Evolutionary conservation across 2,329 filamentous ascomycete genomes (phyloP), one percentile per base, ranked within the genome.

Genomic region (Calonectria multiphialidica): DNA sequence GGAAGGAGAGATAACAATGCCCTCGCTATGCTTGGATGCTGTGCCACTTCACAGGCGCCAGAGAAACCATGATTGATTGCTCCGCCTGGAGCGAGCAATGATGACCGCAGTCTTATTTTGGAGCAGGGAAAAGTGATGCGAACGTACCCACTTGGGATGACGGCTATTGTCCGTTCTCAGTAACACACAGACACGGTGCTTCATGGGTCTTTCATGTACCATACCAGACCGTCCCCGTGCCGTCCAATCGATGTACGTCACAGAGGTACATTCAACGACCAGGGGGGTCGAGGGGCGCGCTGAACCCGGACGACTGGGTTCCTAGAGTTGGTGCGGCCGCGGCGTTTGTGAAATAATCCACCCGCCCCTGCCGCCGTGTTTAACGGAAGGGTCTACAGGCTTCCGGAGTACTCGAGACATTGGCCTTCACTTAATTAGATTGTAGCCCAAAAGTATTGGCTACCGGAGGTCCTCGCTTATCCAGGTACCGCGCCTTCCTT

Each of bases 311-410:
- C 72, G 71, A 65, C 70, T 53, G 67, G 23, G 25, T 21, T 44
- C 13, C 42, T 28, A 30, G 23, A 64, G 61, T 45, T 74, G 73
- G 74, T 77, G 74, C 74, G 71, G 76, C 74, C 76, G 74, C 66
- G 74, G 76, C 74, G 74, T 77, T 53, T 72, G 65, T 70, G 76
- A 69, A 73, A 68, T 71, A 72, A 66, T 66, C 42, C 75, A 50
- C 77, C 66, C 77, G 77, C 77, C 75, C 59, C 63, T 76, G 75
- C 77, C 77, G 77, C 77, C 68, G 35, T 25, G 40, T 57, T 59
- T 55, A 28, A 75, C 71, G 25, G 35, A 53, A 40, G 53, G 73
- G 66, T 45, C 57, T 71, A 62, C 59, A 55, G 28, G 25, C 44
- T 42, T 28, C n/a, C 28, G 49, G 40, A 15, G 75, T 77, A 77